Percentiles rank a stretch among this genome's conserved stretches.
Evolutionary conservation across 768 basidiomycete genomes (phyloP).

Genomic region (Pleurotus citrinopileatus): DNA sequence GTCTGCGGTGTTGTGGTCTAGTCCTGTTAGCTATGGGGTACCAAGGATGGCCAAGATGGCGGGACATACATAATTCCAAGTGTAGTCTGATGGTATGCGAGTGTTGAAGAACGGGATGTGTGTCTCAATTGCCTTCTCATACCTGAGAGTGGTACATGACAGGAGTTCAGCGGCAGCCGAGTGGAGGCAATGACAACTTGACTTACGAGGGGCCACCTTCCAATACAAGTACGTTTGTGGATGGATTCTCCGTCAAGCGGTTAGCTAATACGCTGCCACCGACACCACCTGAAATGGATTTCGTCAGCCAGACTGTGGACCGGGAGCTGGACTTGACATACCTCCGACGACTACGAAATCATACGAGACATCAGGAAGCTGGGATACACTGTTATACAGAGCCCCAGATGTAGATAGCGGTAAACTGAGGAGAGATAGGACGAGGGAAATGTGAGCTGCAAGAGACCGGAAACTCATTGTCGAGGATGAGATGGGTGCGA

Average conservation of each 20-base stretch:
- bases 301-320: conserved; percentile 2
- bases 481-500: too few species aligned
- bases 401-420: not conserved
- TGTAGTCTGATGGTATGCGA: not conserved
- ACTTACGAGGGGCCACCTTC: conserved; percentile 8
- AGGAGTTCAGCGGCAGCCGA: not conserved
- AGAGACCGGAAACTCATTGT: not conserved
- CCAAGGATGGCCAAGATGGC: not conserved
- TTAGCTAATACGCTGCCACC: conserved; percentile 5
- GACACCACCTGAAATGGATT: conserved; percentile 2
- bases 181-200: too few species aligned
- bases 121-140: not conserved
- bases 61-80: conserved; percentile 12
- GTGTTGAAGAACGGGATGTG: conserved; percentile 6
- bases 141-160: not conserved
- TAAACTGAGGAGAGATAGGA: not conserved
- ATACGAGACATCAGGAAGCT: not conserved
- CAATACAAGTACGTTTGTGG: not conserved
- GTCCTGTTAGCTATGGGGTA: conserved; percentile 16
- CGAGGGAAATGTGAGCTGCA: too few species aligned
- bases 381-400: not conserved
- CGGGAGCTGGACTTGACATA: not conserved
- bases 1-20: conserved; percentile 19
- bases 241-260: conserved; percentile 1
- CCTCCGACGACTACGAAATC: conserved; percentile 12